phyloP scores from a whole-genome alignment of 352 stramenopile genomes.

The Phytophthora colocasiae region DNA sequence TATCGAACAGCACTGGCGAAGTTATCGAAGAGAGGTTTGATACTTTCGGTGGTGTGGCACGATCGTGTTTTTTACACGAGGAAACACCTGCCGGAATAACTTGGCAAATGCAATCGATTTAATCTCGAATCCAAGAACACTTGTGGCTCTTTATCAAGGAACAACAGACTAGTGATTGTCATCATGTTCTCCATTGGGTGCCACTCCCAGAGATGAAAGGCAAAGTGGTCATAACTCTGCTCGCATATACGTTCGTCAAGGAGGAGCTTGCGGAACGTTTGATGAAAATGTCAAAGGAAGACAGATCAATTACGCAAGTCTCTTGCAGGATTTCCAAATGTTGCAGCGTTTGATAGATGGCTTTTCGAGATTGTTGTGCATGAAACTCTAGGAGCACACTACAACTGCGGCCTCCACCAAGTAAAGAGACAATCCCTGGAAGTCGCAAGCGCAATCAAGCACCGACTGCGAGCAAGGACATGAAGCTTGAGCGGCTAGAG shows the following conservation, averaged over 20 bases:
- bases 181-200: neutral
- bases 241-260: neutral
- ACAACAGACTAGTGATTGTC: neutral
- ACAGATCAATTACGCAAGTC: too few species aligned
- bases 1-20: neutral
- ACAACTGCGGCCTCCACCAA: too few species aligned
- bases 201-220: neutral
- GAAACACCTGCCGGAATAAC: neutral
- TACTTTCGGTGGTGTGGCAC: neutral
- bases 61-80: neutral
- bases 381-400: too few species aligned
- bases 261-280: neutral
- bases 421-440: too few species aligned
- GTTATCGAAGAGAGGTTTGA: neutral
- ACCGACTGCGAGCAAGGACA: too few species aligned
- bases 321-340: too few species aligned
- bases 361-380: too few species aligned
- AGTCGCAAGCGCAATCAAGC: too few species aligned
- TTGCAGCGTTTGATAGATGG: too few species aligned
- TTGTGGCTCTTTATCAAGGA: neutral
- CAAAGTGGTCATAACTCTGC: neutral
- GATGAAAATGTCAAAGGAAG: too few species aligned
- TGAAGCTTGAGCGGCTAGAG: too few species aligned
- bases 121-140: neutral
- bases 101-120: neutral